A percentile compares a stretch with the other conserved stretches of the same genome.
Evolutionary conservation across 2,329 filamentous ascomycete species (phyloP).

Genomic region (Diaporthe batatas): DNA sequence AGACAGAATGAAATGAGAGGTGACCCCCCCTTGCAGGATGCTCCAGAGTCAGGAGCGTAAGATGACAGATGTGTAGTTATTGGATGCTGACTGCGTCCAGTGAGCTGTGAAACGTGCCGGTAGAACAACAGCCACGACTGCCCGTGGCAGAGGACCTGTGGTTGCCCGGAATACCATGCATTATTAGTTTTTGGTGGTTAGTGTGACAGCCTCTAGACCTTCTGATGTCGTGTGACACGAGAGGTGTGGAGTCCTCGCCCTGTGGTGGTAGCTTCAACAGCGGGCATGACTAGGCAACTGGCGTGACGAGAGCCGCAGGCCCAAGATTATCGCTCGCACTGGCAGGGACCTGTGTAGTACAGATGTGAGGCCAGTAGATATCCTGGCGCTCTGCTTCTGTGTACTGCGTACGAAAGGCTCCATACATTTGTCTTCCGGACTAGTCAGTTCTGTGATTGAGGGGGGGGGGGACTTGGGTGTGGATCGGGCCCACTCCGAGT

Average conservation of each 20-base stretch:
- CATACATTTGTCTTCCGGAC: not conserved
- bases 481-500: not conserved
- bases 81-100: constrained; percentile 20
- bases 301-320: not conserved
- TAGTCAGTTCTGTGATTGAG: not conserved
- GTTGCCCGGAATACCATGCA: not conserved
- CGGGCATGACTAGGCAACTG: constrained; percentile 1
- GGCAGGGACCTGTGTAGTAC: not conserved
- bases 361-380: not conserved
- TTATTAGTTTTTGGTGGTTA: not conserved
- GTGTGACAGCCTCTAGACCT: not conserved
- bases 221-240: constrained; percentile 10
- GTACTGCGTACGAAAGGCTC: not conserved
- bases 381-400: not conserved
- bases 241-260: not conserved
- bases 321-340: not conserved
- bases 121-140: not conserved
- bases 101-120: not conserved
- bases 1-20: not conserved
- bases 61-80: constrained; percentile 2
- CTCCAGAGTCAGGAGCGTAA: not conserved
- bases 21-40: constrained; percentile 16
- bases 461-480: not conserved
- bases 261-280: constrained; percentile 3
- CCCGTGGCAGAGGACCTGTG: not conserved